Evolutionary conservation across 2,329 filamentous ascomycete species (phyloP), one percentile per base, ranked within the genome.

Genomic region (Exophiala alcalophila): DNA sequence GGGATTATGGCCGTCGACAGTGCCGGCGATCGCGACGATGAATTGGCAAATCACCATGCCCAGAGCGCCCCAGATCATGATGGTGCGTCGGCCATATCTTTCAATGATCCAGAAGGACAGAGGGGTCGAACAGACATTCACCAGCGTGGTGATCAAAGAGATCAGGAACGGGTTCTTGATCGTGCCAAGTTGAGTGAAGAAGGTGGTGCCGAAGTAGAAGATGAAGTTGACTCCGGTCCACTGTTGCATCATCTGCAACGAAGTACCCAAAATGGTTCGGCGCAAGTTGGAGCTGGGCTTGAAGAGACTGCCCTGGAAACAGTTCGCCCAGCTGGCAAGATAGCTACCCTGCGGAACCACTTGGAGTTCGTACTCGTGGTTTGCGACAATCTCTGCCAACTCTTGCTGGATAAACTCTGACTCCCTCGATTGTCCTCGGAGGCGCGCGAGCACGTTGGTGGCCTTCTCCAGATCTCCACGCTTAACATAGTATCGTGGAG

Each of bases 161-260:
- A 92, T 89, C 57, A 94, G 65, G 77, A 94, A 94, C 28, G 78
- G 73, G 73, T 94, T 83, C 49, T 63, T 56, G 59, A 94, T 87
- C 56, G 84, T 83, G 55, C 84, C 83, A 19, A 84, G 81, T 20
- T 81, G 80, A 67, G 84, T 68, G 70, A 94, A 86, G 80, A 94
- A 89, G 47, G 81, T 78, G 8, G 83, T 86, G 80, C 19, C 86
- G 90, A 19, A 87, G 72, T 87, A 86, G 73, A 90, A 92, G 74
- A 92, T 86, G 70, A 91, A 94, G 77, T 94, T 94, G 69, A 94
- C 84, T 72, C 88, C 86, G 16, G 86, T 89, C 79, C 77, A 57
- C 67, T 87, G 83, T 67, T 86, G 83, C 81, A 86, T 86, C 83
- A 86, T 86, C 72, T 87, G 83, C 21, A 86, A 72, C 18, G 81